phyloP scores from a whole-genome alignment of 2,329 filamentous ascomycete genomes.

The Alternaria brassicicola region DNA sequence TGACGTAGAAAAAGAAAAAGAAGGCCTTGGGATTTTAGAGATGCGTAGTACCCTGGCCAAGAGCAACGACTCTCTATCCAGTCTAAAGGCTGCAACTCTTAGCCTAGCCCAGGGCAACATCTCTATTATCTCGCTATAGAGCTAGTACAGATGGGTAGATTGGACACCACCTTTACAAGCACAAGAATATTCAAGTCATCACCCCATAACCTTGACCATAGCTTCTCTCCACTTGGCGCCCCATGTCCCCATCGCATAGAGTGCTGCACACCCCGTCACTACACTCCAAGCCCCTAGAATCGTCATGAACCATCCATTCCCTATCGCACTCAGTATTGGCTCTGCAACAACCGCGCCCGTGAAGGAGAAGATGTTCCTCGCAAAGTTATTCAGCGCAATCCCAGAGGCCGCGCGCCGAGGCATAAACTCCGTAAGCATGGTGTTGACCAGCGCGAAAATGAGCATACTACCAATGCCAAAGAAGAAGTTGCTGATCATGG shows the following conservation, averaged over 20 bases:
- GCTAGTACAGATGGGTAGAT: no score
- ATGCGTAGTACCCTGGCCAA: no score
- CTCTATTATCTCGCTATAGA: no score
- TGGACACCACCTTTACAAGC: no score
- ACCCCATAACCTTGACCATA: slow-evolving; percentile 59
- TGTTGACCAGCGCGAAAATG: slow-evolving; percentile 47
- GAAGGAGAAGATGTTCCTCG: slow-evolving; percentile 48
- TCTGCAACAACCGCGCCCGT: slow-evolving; percentile 47
- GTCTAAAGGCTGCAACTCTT: no score
- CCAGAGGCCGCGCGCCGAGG: slow-evolving; percentile 44
- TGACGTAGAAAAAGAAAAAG: no score
- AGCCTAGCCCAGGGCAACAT: no score
- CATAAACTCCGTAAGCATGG: slow-evolving; percentile 52
- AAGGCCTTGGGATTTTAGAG: no score
- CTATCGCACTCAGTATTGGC: slow-evolving; percentile 43
- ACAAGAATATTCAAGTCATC: background rate
- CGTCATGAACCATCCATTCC: slow-evolving; percentile 51
- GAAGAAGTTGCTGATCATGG: slow-evolving; percentile 51
- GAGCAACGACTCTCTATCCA: no score
- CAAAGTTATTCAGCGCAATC: slow-evolving; percentile 50
- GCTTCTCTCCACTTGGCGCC: slow-evolving; percentile 66
- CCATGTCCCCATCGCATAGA: slow-evolving; percentile 67
- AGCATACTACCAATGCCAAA: slow-evolving; percentile 50
- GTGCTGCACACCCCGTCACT: slow-evolving; percentile 53
- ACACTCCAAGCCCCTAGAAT: slow-evolving; percentile 56